Conservation (phyloP, 495 filamentous ascomycete species). For the Penicillium bovifimosum region DNA sequence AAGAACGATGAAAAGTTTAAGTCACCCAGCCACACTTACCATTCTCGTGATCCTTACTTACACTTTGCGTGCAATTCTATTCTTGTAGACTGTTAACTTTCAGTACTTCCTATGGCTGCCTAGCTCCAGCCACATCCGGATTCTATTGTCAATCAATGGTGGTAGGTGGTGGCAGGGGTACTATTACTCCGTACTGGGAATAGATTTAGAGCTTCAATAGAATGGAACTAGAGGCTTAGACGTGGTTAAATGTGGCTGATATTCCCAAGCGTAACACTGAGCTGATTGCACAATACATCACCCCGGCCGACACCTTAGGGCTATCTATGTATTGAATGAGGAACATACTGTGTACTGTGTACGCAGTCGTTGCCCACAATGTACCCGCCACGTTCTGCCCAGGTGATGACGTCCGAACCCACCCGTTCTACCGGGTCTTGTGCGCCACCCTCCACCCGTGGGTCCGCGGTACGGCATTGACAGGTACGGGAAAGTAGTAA, state of each 20-base stretch:
- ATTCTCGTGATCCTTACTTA: not conserved
- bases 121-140: not conserved
- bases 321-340: not conserved
- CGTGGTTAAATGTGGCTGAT: not conserved
- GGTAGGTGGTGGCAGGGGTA: not conserved
- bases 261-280: not conserved
- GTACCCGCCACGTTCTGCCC: not conserved
- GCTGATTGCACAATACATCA: not conserved
- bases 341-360: not conserved
- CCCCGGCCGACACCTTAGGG: not conserved
- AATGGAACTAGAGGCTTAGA: not conserved
- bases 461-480: not conserved
- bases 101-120: not conserved
- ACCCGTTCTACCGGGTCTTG: not conserved
- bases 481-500: no score
- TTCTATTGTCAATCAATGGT: not conserved
- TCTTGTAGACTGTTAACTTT: not conserved
- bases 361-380: no score
- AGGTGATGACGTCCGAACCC: not conserved
- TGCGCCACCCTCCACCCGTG: not conserved
- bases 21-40: slow-evolving; percentile 9
- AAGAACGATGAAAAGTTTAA: not conserved
- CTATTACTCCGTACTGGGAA: not conserved
- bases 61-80: not conserved
- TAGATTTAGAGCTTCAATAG: not conserved